Conservation (phyloP, 768 basidiomycete species). For the Lyophyllum decastes region DNA sequence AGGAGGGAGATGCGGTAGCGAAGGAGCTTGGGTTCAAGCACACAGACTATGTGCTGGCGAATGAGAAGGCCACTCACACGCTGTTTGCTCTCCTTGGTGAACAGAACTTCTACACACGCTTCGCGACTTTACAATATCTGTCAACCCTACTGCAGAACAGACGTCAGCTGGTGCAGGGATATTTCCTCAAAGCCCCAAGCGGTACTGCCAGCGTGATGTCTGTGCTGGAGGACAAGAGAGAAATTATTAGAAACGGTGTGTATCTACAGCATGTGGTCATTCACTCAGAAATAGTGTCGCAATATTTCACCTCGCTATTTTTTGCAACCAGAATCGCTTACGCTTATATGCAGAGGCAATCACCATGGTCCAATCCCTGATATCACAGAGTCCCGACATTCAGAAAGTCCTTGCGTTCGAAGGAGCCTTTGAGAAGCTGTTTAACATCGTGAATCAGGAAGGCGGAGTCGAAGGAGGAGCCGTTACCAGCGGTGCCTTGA, state of each 20-base stretch:
- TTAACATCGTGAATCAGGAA: slow-evolving; percentile 83
- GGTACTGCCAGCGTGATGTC: slow-evolving; percentile 75
- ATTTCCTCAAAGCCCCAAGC: slow-evolving; percentile 84
- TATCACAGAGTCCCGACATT: slow-evolving; percentile 87
- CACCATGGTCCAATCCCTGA: slow-evolving; percentile 76
- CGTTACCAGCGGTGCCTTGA: slow-evolving; percentile 82
- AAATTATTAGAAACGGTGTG: slow-evolving; percentile 88
- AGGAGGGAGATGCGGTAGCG: slow-evolving; percentile 42
- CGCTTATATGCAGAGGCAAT: slow-evolving; percentile 65
- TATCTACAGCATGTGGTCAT: background rate
- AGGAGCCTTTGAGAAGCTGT: slow-evolving; percentile 94
- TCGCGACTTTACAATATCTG: slow-evolving; percentile 81
- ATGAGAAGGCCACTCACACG: slow-evolving; percentile 70
- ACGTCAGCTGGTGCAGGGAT: slow-evolving; percentile 80
- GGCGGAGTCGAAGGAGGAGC: slow-evolving; percentile 92
- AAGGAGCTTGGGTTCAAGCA: slow-evolving; percentile 84
- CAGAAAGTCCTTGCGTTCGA: slow-evolving; percentile 97
- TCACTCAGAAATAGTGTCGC: background rate
- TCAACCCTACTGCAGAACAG: slow-evolving; percentile 81
- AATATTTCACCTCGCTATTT: no score
- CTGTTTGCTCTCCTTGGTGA: slow-evolving; percentile 78
- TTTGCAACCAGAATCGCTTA: background rate
- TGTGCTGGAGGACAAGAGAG: slow-evolving; percentile 80
- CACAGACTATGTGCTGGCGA: slow-evolving; percentile 76
- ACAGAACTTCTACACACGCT: slow-evolving; percentile 82